Conservation (phyloP, 2,329 filamentous ascomycete genomes). For the Colletotrichum filicis region DNA sequence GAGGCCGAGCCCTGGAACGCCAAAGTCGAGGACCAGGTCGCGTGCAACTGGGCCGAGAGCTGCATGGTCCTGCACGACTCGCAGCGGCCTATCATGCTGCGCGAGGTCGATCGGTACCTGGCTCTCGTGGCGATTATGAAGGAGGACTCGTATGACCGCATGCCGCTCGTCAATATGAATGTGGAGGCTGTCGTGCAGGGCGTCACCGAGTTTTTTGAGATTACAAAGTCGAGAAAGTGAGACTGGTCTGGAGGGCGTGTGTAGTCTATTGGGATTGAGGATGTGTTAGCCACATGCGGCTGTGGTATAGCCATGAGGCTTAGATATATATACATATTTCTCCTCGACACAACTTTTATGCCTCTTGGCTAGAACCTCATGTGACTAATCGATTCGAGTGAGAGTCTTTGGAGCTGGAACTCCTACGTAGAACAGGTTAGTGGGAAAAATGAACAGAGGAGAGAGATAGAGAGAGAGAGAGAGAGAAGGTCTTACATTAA, state of each 20-base stretch:
- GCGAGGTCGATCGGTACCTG: slow-evolving; percentile 79
- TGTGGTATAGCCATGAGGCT: too few relatives aligned
- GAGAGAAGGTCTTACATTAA: too few relatives aligned
- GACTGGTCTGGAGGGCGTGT: neutral
- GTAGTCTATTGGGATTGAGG: too few relatives aligned
- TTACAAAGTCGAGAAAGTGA: slow-evolving; percentile 67
- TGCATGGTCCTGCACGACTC: slow-evolving; percentile 74
- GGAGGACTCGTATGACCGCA: slow-evolving; percentile 85
- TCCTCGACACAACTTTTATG: too few relatives aligned
- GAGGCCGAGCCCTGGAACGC: slow-evolving; percentile 71
- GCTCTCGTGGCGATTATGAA: slow-evolving; percentile 89
- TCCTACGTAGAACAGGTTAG: too few relatives aligned
- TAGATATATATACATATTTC: too few relatives aligned
- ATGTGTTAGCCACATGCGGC: too few relatives aligned
- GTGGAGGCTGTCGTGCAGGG: slow-evolving; percentile 85
- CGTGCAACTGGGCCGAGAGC: slow-evolving; percentile 74
- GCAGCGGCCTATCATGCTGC: slow-evolving; percentile 72
- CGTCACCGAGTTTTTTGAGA: slow-evolving; percentile 81
- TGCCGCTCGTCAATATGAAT: slow-evolving; percentile 88
- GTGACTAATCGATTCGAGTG: too few relatives aligned
- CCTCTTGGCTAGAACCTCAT: too few relatives aligned
- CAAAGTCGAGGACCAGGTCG: slow-evolving; percentile 73
- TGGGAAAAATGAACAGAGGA: too few relatives aligned
- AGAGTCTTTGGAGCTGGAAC: too few relatives aligned
- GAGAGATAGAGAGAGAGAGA: too few relatives aligned